phyloP scores from a whole-genome alignment of 2,329 filamentous ascomycete genomes.

The Fusarium sp. region DNA sequence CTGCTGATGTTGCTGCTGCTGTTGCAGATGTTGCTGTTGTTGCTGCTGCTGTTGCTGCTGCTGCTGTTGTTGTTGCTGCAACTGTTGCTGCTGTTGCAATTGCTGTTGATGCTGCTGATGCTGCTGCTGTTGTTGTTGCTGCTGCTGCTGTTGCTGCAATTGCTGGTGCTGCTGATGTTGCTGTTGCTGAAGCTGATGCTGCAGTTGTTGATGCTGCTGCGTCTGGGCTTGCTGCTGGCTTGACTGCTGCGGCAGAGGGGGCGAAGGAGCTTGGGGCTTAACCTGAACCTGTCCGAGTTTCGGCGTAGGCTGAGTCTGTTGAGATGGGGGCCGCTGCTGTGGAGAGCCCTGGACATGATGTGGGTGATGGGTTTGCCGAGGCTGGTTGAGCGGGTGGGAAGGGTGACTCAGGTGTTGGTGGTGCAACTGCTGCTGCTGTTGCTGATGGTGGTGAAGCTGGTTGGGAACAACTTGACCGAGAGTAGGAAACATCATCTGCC shows the following conservation, averaged over 20 bases:
- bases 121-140: slow-evolving; percentile 43
- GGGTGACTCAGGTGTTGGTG: slow-evolving; percentile 49
- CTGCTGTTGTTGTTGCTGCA: slow-evolving; percentile 51
- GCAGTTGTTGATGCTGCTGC: slow-evolving; percentile 46
- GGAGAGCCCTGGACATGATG: slow-evolving; percentile 48
- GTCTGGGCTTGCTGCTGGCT: slow-evolving; percentile 41
- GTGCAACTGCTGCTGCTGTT: slow-evolving; percentile 51
- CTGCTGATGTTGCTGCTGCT: slow-evolving; percentile 46
- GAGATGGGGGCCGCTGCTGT: slow-evolving; percentile 55
- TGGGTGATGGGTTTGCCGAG: slow-evolving; percentile 44
- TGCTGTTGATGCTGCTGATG: slow-evolving; percentile 40
- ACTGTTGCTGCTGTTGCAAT: slow-evolving; percentile 47
- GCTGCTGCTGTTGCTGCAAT: slow-evolving; percentile 43
- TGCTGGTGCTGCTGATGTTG: slow-evolving; percentile 50
- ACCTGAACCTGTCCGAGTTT: slow-evolving; percentile 50
- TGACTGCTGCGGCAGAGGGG: slow-evolving; percentile 48
- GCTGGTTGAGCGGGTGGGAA: slow-evolving; percentile 43
- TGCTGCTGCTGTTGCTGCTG: slow-evolving; percentile 47
- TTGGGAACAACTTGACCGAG: slow-evolving; percentile 58
- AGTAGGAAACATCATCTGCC: slow-evolving; percentile 55
- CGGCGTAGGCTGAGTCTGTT: slow-evolving; percentile 47
- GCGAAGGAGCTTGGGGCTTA: slow-evolving; percentile 49
- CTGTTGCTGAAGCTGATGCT: slow-evolving; percentile 45
- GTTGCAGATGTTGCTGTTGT: slow-evolving; percentile 47
- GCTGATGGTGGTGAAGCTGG: slow-evolving; percentile 59